Evolutionary conservation across 2,329 filamentous ascomycete species (phyloP).

Genomic region (Aspergillus pseudoviridinutans): DNA sequence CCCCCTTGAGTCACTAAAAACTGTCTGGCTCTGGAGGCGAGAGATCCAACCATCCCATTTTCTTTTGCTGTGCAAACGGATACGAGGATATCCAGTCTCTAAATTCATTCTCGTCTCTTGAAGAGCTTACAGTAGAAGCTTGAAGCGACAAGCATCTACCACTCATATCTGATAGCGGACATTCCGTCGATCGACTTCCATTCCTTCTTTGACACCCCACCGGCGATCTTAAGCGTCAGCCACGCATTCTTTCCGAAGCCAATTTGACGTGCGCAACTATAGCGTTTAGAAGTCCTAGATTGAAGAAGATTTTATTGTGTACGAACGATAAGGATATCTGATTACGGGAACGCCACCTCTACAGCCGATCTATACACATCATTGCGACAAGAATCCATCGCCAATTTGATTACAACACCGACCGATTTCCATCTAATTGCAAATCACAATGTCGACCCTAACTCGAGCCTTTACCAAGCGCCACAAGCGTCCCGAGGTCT

Average conservation of each 20-base stretch:
- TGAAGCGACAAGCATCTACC: neutral
- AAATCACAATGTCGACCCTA: conserved; percentile 34
- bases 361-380: conserved; percentile 7
- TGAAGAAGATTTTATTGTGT: conserved; percentile 10
- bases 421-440: conserved; percentile 1
- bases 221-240: conserved; percentile 25
- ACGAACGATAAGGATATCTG: conserved; percentile 4
- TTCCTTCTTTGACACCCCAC: conserved; percentile 26
- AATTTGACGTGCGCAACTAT: conserved; percentile 12
- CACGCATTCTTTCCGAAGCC: conserved; percentile 20
- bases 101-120: conserved; percentile 19
- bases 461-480: conserved; percentile 48
- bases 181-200: conserved; percentile 29
- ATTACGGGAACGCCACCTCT: conserved; percentile 3
- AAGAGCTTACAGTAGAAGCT: conserved; percentile 4
- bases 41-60: conserved; percentile 4
- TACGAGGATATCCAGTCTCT: conserved; percentile 11
- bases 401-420: neutral
- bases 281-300: conserved; percentile 8
- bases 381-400: neutral
- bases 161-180: conserved; percentile 25
- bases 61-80: conserved; percentile 27
- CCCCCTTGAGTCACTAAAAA: conserved; percentile 19
- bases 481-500: conserved; percentile 44
- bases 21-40: conserved; percentile 9